Evolutionary conservation across 352 stramenopile species (phyloP), one percentile per base, ranked within the genome.

Genomic region (Phytophthora parvispora): DNA sequence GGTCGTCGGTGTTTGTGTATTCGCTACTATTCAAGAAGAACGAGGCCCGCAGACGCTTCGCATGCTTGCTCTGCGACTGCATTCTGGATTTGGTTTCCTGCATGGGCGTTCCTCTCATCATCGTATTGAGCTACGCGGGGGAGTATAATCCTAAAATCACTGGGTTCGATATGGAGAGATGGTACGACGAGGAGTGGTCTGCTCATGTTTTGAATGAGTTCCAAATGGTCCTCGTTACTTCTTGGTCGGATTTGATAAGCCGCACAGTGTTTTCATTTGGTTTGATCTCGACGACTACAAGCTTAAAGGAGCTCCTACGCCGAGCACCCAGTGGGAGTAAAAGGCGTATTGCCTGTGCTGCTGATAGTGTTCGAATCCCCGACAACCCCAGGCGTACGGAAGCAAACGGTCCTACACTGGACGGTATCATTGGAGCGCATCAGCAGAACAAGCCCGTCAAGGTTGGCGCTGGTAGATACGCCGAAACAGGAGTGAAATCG

Each of bases 151-250:
- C 10, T n/a, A 16, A 22, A 2, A 40, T 50, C 7, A 50, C 43
- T 22, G 50, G 59, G 5, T 72, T 72, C 15, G 36, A 52, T 10
- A 29, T 57, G 16, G 31, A 45, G 7, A 20, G 20, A 22, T 68
- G 64, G 58, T 67, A 67, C 53, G n/a, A 72, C 32, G 64, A 72
- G 15, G 34, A 64, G 25, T 74, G 67, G 60, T 40, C 45, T 4
- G 65, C 52, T 0, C 51, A 61, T 22, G 55, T 62, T 6, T 25
- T 68, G 31, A 64, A 74, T 52, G 59, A 74, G 52, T 50, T 74
- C 18, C 51, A 69, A 34, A 51, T 69, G 18, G 51, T 74, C 7
- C 28, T 74, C 25, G 57, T 74, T 1, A 45, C 52, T 43, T 74
- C 66, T 5, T 63, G 60, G 45, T 36, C 22, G 1, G 66, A 74